These are phyloP conservation scores for Guadua angustifolia DNA, from an alignment of 176 grass and related monocot species.

Conservation along the genomic window DNA sequence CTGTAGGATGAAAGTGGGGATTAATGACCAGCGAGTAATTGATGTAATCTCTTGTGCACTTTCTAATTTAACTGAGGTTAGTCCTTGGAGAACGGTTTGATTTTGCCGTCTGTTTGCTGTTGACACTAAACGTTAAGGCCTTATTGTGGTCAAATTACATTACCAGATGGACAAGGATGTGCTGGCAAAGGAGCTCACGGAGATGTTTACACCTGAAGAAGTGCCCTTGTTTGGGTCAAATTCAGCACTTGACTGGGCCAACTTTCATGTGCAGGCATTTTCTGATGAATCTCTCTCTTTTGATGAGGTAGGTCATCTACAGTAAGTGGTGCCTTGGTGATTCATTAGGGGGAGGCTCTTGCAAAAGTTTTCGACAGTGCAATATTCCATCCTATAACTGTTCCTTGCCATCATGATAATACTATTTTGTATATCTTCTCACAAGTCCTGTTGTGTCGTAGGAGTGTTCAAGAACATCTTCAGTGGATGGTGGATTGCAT, in stretches of 20 bases:
- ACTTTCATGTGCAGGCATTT: slow-evolving; percentile 57
- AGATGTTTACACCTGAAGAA: slow-evolving; percentile 85
- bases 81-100: slow-evolving; percentile 38
- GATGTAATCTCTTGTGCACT: slow-evolving; percentile 65
- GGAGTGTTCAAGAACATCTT: slow-evolving; percentile 94
- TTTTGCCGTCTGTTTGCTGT: slow-evolving; percentile 29
- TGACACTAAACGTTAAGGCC: background rate
- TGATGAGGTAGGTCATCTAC: slow-evolving; percentile 69
- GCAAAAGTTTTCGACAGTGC: slow-evolving; percentile 1
- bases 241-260: slow-evolving; percentile 79
- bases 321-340: slow-evolving; percentile 5
- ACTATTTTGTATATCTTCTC: slow-evolving; percentile 12
- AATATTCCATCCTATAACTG: slow-evolving; percentile 26
- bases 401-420: slow-evolving; percentile 20
- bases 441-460: slow-evolving; percentile 46
- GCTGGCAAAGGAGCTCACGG: slow-evolving; percentile 60
- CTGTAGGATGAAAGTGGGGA: slow-evolving; percentile 53
- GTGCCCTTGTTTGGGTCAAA: slow-evolving; percentile 78
- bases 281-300: slow-evolving; percentile 95
- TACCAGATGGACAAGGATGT: slow-evolving; percentile 69
- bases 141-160: slow-evolving; percentile 40
- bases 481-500: slow-evolving; percentile 75
- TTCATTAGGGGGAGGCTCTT: slow-evolving; percentile 16
- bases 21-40: slow-evolving; percentile 63
- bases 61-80: slow-evolving; percentile 67